Evolutionary conservation across 2,329 filamentous ascomycete genomes (phyloP), one percentile per base, ranked within the genome.

Genomic region (Rutstroemia sp.): DNA sequence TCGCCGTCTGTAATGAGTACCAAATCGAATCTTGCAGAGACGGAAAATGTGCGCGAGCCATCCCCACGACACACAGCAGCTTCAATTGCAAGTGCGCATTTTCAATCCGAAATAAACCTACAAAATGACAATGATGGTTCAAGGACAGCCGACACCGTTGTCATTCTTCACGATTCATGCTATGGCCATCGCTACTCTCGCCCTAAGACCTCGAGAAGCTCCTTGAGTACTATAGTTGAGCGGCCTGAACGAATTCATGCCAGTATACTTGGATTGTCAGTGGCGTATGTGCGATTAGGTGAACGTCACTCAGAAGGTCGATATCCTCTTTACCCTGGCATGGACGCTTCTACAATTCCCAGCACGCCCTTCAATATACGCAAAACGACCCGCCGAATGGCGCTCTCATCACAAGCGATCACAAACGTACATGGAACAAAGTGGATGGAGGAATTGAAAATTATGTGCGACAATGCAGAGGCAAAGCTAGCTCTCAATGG

Each of bases 161-260:
- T 97, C 48, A 80, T 99, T 30, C 75, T 99, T 2, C 91, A 97
- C 66, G 94, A 99, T 73, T 86, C 88, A 53, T 96, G 92, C 72
- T 99, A 97, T 69, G 92, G 92, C 23, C 94, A 99, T 73, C 86
- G 91, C 21, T 99, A 85, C 71, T 89, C 92, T 10, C 81, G 94
- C 46, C 90, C 90, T 4, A 86, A 88, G 64, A 87, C 90, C 0
- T 86, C 83, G 21, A 87, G 87, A 65, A 79, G 76, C 46, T 80
- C 81, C 16, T 78, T 97, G 1, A 83, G 77, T 65, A 88, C 85
- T 56, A 96, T 99, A 62, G 92, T 99, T 49, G 94, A 99, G 73
- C 81, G 94, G 10, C 94, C 94, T 0, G 94, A 99, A 74, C 80
- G 94, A 58, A 84, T 99, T 61, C 88, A 88, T 64, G 94, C 94